A percentile compares a stretch with the other conserved stretches of the same genome.
phyloP scores from a whole-genome alignment of 2,329 filamentous ascomycete genomes.

The Fusarium camptoceras region DNA sequence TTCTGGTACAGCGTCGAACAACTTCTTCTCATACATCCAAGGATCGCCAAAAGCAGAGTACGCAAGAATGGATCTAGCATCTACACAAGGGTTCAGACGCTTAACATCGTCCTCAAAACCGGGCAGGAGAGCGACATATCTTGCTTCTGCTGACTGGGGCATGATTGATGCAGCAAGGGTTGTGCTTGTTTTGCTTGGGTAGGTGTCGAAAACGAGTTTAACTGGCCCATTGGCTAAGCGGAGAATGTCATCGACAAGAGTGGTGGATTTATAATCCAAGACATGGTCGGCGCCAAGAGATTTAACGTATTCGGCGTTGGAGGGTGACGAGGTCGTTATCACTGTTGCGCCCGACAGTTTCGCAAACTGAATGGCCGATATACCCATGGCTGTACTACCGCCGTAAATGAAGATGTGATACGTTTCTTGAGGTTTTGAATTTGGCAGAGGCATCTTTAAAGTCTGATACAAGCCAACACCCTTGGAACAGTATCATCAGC shows the following conservation, averaged over 20 bases:
- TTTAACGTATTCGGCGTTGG: slow-evolving; percentile 49
- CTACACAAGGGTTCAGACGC: not conserved
- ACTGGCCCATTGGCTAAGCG: slow-evolving; percentile 32
- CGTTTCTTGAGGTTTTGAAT: slow-evolving; percentile 49
- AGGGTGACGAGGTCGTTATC: slow-evolving; percentile 53
- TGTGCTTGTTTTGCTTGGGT: not conserved
- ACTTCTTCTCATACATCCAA: not conserved
- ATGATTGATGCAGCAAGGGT: not conserved
- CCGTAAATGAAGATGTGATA: slow-evolving; percentile 58
- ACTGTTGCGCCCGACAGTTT: slow-evolving; percentile 53
- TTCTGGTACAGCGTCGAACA: not conserved
- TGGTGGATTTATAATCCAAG: slow-evolving; percentile 58
- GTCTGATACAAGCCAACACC: slow-evolving; percentile 61
- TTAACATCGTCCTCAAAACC: not conserved
- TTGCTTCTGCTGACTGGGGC: not conserved
- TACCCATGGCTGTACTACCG: slow-evolving; percentile 65
- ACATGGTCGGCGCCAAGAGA: slow-evolving; percentile 56
- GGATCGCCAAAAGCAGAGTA: slow-evolving; percentile 12
- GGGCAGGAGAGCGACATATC: not conserved
- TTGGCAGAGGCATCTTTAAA: slow-evolving; percentile 59
- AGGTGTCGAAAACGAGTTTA: not conserved
- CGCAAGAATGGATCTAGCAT: not conserved
- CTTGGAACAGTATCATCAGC: not conserved
- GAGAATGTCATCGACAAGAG: slow-evolving; percentile 40
- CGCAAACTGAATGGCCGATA: slow-evolving; percentile 59